Evolutionary conservation across 2,329 filamentous ascomycete genomes (phyloP).

Genomic region (Monosporascus ibericus): DNA sequence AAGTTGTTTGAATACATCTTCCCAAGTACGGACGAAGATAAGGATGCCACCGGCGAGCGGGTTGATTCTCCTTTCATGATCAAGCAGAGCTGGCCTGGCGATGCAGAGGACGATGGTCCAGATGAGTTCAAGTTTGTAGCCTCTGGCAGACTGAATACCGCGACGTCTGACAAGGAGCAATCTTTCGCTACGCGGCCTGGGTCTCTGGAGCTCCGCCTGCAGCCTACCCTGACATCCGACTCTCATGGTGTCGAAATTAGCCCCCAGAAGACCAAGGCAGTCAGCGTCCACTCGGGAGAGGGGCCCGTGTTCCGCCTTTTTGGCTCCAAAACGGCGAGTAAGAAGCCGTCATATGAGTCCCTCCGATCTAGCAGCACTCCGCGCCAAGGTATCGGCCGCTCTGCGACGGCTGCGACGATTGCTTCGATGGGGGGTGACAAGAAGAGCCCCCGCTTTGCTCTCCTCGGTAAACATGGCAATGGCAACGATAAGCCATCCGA

Average conservation of each 20-base stretch:
- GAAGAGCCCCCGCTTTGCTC: conserved; percentile 49
- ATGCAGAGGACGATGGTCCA: conserved; percentile 43
- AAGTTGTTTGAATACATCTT: conserved; percentile 97
- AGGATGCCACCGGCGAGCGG: conserved; percentile 27
- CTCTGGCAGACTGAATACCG: conserved; percentile 32
- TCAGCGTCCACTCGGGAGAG: conserved; percentile 44
- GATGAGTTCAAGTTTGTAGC: conserved; percentile 31
- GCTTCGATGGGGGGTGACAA: conserved; percentile 36
- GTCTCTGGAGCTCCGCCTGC: conserved; percentile 74
- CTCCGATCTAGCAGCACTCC: conserved; percentile 36
- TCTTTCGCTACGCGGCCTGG: conserved; percentile 59
- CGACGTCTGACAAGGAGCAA: conserved; percentile 40
- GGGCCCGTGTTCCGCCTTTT: conserved; percentile 47
- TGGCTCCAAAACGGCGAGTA: conserved; percentile 37
- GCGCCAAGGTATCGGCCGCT: conserved; percentile 39
- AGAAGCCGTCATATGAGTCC: conserved; percentile 54
- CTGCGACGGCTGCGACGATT: conserved; percentile 39
- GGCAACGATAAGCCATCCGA: conserved; percentile 64
- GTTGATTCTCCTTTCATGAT: conserved; percentile 56
- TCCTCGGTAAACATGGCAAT: conserved; percentile 43
- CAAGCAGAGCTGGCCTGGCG: conserved; percentile 37
- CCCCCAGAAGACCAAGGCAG: conserved; percentile 38
- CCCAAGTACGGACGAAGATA: conserved; percentile 66
- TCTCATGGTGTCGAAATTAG: conserved; percentile 26
- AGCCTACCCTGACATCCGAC: conserved; percentile 69